Evolutionary conservation across 495 filamentous ascomycete species (phyloP), one percentile per base, ranked within the genome.

Genomic region (Trichoderma reesei): DNA sequence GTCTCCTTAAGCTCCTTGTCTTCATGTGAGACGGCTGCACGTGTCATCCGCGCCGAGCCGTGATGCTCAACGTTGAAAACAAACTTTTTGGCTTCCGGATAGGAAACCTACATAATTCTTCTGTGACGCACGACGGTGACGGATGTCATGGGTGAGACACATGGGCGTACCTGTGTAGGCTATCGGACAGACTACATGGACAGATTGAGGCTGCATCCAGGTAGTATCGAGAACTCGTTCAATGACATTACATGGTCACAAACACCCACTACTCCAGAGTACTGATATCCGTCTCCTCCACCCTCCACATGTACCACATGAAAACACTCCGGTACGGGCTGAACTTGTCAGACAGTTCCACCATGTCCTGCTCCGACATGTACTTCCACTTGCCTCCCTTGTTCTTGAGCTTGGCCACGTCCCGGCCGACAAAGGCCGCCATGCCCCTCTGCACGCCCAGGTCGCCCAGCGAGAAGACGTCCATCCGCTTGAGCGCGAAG

Each of bases 351-450:
- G 90, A 85, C 62, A 88, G 75, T 68, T 92, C 87, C 68, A 88
- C 72, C 94, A 98, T 98, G 68, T 98, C 94, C 64, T 83, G 82
- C 74, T 98, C 94, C 13, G 82, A 80, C 90, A 97, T 94, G 71
- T 96, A 98, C 79, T 97, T 98, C 85, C 90, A 96, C 79, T 98
- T 97, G 63, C 90, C 90, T 31, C 87, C 88, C 68, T 91, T 91
- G 13, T 75, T 79, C 79, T 96, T 97, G 65, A 96, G 72, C 73
- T 90, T 94, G 33, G 76, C 83, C 3, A 97, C 86, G 72, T 98
- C 90, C 67, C 82, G 82, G 5, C 94, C 95, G 60, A 89, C 75
- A 69, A 94, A 92, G 1, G 89, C 87, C 3, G 95, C 94, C 83
- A 96, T 94, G 1, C 94, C 94, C 69, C 92, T 81, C 85, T 97